phyloP scores from a whole-genome alignment of 78 protist species.

The Blattamonas nauphoetae region DNA sequence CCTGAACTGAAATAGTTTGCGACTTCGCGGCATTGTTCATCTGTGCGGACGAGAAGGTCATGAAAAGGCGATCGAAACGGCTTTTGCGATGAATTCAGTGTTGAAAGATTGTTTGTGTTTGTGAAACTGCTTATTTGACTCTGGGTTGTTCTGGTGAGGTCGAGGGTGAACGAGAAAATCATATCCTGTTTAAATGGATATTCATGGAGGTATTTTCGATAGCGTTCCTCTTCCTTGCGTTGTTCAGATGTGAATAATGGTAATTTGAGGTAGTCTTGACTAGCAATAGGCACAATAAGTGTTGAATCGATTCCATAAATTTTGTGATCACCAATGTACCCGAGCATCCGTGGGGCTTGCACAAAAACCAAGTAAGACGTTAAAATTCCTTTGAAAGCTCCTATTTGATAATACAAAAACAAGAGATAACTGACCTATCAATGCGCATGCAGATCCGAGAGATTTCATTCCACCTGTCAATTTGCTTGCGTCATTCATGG shows the following conservation, averaged over 20 bases:
- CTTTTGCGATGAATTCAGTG: no score
- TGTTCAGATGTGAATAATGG: not conserved
- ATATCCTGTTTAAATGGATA: slow-evolving; percentile 41
- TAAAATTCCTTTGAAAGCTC: not conserved
- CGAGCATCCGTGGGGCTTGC: not conserved
- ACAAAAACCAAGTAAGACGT: not conserved
- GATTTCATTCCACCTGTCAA: not conserved
- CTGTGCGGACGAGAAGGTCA: no score
- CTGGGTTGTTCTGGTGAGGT: slow-evolving; percentile 67
- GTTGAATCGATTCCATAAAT: not conserved
- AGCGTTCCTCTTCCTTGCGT: not conserved
- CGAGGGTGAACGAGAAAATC: slow-evolving; percentile 76
- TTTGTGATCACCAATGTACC: slow-evolving; percentile 6
- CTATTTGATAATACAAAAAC: not conserved
- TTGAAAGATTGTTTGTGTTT: no score
- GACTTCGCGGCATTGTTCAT: no score
- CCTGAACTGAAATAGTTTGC: no score
- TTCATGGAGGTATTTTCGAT: not conserved
- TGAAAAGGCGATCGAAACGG: no score
- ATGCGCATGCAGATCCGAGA: not conserved
- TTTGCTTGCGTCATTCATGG: not conserved
- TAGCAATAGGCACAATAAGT: not conserved
- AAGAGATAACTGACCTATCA: not conserved
- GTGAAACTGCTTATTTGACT: no score
- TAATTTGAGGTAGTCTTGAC: not conserved